phyloP scores from a whole-genome alignment of 306 rosid species.

The Parietaria judaica region DNA sequence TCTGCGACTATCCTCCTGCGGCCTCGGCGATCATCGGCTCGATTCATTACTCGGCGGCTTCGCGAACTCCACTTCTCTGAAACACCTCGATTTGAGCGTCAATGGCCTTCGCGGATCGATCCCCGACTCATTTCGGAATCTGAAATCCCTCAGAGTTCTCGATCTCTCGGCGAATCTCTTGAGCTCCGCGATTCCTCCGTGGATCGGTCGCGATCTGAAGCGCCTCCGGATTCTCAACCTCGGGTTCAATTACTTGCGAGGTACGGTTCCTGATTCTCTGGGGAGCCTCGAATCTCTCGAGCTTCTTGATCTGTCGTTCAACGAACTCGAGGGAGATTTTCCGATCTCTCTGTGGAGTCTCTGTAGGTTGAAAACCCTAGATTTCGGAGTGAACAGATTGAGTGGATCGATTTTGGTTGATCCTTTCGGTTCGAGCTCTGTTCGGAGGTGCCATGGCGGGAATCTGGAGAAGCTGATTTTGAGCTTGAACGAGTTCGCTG shows the following conservation, averaged over 20 bases:
- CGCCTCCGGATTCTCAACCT: constrained; percentile 10
- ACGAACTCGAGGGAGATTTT: constrained; percentile 11
- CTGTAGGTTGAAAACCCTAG: constrained; percentile 8
- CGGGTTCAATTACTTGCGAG: constrained; percentile 7
- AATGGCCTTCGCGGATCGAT: constrained; percentile 8
- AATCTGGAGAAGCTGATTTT: constrained; percentile 15
- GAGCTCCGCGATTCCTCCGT: constrained; percentile 11
- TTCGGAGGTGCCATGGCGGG: background rate
- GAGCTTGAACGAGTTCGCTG: background rate
- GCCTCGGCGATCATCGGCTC: constrained; percentile 3
- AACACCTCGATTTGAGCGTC: constrained; percentile 7
- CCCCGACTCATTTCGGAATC: constrained; percentile 10
- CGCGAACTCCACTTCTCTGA: constrained; percentile 12
- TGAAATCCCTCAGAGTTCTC: constrained; percentile 8
- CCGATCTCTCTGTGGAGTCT: constrained; percentile 10
- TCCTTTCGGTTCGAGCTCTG: background rate
- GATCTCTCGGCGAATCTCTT: constrained; percentile 9
- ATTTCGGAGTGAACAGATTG: constrained; percentile 9
- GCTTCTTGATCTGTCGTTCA: constrained; percentile 17
- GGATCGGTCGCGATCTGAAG: constrained; percentile 3
- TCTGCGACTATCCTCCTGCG: constrained; percentile 15
- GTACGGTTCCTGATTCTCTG: constrained; percentile 5
- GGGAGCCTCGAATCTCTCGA: constrained; percentile 6
- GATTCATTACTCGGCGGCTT: constrained; percentile 2
- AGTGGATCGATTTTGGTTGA: constrained; percentile 4